These are phyloP conservation scores for Chaetothyriales sp. DNA, from an alignment of 2,329 filamentous ascomycete genomes.

Conservation along the genomic window DNA sequence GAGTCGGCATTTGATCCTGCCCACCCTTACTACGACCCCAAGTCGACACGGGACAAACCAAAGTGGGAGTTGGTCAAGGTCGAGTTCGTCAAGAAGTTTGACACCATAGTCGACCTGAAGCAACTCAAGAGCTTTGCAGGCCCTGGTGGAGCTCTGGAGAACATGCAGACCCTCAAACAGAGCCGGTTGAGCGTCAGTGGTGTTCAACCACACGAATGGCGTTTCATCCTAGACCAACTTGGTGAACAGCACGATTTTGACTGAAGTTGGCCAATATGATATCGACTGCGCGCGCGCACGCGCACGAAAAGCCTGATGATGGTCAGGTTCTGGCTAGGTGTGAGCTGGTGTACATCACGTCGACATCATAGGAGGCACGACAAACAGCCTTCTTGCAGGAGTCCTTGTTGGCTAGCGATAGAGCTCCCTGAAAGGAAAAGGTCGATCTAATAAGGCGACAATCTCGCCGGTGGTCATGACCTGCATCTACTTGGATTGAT, in stretches of 20 bases:
- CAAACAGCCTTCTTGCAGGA: background rate
- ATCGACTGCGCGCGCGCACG: background rate
- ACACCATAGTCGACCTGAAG: slow-evolving; percentile 51
- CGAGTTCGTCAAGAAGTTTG: slow-evolving; percentile 70
- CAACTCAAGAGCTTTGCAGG: slow-evolving; percentile 53
- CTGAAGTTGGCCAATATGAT: background rate
- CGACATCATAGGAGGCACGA: no score
- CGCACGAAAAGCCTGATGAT: background rate
- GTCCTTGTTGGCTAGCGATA: background rate
- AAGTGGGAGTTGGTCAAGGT: slow-evolving; percentile 88
- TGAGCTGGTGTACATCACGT: background rate
- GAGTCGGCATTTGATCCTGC: slow-evolving; percentile 56
- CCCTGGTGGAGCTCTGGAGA: slow-evolving; percentile 42
- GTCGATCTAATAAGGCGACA: no score
- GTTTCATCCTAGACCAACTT: slow-evolving; percentile 31
- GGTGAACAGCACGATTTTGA: slow-evolving; percentile 19
- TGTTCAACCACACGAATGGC: slow-evolving; percentile 33
- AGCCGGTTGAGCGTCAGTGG: slow-evolving; percentile 60
- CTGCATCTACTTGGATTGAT: background rate
- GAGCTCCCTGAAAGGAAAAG: background rate
- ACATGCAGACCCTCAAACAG: slow-evolving; percentile 73
- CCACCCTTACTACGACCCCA: slow-evolving; percentile 70
- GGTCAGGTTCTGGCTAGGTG: background rate
- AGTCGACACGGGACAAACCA: slow-evolving; percentile 51
- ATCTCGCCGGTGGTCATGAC: no score